These are phyloP conservation scores for Triadica sebifera DNA, from an alignment of 345 rosid species.

Conservation along the genomic window DNA sequence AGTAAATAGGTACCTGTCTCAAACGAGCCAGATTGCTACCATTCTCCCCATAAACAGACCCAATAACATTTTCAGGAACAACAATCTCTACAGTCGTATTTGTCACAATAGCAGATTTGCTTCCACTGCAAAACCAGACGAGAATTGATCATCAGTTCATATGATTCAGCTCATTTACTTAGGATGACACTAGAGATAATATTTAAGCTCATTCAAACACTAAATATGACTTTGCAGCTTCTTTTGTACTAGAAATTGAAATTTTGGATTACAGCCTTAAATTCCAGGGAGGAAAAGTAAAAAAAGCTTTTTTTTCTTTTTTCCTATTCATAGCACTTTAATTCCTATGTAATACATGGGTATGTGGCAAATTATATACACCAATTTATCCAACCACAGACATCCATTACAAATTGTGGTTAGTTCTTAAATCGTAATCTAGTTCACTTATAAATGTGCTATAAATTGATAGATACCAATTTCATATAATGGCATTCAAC, in stretches of 20 bases:
- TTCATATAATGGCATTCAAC: background rate
- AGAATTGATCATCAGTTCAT: constrained; percentile 1
- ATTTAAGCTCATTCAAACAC: background rate
- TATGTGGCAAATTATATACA: background rate
- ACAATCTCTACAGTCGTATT: constrained; percentile 80
- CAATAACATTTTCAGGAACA: constrained; percentile 70
- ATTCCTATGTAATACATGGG: background rate
- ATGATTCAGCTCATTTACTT: background rate
- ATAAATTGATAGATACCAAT: background rate
- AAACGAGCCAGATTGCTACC: constrained; percentile 74
- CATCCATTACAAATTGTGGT: background rate
- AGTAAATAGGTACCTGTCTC: constrained; percentile 50
- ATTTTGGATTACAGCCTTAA: background rate
- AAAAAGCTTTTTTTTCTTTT: background rate
- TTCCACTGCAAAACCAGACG: constrained; percentile 53
- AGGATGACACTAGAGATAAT: background rate
- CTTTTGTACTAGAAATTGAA: background rate
- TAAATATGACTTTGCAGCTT: background rate
- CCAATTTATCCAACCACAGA: background rate
- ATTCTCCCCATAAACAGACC: constrained; percentile 78
- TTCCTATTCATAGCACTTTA: background rate
- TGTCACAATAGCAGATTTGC: constrained; percentile 74
- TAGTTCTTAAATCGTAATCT: background rate
- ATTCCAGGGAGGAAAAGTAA: background rate
- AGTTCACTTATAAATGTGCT: background rate